A percentile compares a stretch with the other conserved stretches of the same genome.
These are phyloP conservation scores for Tausonia pullulans DNA, from an alignment of 1,284 basidiomycete genomes.

Conservation along the genomic window DNA sequence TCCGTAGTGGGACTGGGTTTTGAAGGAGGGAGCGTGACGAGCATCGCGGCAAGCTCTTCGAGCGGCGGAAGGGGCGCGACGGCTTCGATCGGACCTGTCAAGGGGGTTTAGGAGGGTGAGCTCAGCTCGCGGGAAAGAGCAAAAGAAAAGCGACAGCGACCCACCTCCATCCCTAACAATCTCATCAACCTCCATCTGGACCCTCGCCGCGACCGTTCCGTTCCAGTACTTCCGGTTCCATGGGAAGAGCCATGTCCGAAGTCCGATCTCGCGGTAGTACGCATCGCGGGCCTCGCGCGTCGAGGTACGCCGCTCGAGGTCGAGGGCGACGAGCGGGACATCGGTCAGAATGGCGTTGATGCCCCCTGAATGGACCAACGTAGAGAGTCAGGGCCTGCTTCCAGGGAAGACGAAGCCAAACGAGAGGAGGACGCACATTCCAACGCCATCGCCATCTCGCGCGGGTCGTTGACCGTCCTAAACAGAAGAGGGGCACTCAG, in stretches of 20 bases:
- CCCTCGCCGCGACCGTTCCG: not conserved
- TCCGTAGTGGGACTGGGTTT: too few relatives aligned
- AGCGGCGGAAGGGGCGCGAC: not conserved
- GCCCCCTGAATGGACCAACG: not conserved
- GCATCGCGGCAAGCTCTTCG: not conserved
- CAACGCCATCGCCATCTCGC: constrained; percentile 11
- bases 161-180: constrained; percentile 3
- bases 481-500: not conserved
- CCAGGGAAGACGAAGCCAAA: not conserved
- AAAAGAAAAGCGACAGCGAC: not conserved
- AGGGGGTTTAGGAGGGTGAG: not conserved
- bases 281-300: not conserved
- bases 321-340: not conserved
- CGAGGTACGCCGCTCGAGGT: not conserved
- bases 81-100: not conserved
- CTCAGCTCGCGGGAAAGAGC: not conserved
- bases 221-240: constrained; percentile 4
- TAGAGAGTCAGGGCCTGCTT: not conserved
- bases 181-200: constrained; percentile 4
- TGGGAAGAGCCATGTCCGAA: not conserved
- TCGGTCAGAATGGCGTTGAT: constrained; percentile 13
- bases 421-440: not conserved
- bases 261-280: constrained; percentile 1
- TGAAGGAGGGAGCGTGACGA: too few relatives aligned
- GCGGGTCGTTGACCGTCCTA: constrained; percentile 17